Evolutionary conservation across 352 stramenopile species (phyloP).

Genomic region (Globisporangium alternatum): DNA sequence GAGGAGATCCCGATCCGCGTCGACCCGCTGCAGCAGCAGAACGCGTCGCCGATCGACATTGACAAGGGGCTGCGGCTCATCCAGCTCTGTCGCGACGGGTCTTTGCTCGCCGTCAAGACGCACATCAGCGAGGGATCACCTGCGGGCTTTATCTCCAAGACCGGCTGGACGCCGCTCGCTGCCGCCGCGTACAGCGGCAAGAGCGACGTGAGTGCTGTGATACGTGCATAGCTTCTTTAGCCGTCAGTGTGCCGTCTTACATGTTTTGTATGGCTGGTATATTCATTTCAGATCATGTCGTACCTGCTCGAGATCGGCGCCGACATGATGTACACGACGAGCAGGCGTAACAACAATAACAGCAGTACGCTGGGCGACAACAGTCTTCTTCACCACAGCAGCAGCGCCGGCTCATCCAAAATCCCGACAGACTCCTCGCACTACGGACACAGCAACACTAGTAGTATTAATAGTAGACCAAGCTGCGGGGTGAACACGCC

Average conservation of each 20-base stretch:
- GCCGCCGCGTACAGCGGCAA: conserved; percentile 63
- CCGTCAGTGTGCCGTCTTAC: no score
- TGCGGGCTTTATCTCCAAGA: conserved; percentile 71
- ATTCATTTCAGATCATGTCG: conserved; percentile 33
- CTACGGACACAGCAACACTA: conserved; percentile 3
- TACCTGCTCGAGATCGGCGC: conserved; percentile 73
- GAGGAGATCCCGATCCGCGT: conserved; percentile 56
- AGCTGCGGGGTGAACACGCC: conserved; percentile 57
- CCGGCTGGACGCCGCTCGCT: conserved; percentile 68
- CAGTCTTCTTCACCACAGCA: conserved; percentile 3
- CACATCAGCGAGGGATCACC: conserved; percentile 46
- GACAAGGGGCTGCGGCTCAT: conserved; percentile 58
- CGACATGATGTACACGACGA: conserved; percentile 68
- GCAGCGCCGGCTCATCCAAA: conserved; percentile 4
- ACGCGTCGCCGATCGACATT: conserved; percentile 45
- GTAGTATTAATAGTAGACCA: conserved; percentile 16
- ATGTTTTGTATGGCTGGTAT: neutral
- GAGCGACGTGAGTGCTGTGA: conserved; percentile 34
- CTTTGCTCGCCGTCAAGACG: conserved; percentile 32
- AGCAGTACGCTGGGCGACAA: conserved; percentile 8
- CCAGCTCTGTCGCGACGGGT: conserved; percentile 54
- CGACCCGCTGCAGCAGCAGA: conserved; percentile 55
- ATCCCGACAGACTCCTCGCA: neutral
- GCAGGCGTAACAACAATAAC: conserved; percentile 19
- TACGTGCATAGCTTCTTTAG: neutral